Evolutionary conservation across 352 stramenopile species (phyloP), one percentile per base, ranked within the genome.

Genomic region (Nothophytophthora sp.): DNA sequence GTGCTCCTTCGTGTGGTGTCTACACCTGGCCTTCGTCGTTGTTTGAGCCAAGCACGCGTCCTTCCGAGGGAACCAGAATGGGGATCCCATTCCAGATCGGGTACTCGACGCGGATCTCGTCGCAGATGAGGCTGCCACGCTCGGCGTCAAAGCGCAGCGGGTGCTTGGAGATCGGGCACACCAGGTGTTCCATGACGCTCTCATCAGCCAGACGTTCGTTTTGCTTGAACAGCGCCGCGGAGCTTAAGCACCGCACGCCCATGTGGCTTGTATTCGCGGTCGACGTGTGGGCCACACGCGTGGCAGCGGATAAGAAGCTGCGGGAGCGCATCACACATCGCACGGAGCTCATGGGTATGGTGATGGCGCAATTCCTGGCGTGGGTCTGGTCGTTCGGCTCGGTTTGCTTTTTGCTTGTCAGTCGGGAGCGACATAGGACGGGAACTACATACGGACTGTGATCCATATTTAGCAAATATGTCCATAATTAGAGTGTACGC

Each of bases 161-260:
- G 50, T 63, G 81, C 77, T 93, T 95, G 69, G 85, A 95, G 47
- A 95, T 88, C 5, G 85, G 85, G 50, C 82, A 92, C 43, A 93
- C 82, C 25, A 95, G 66, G 50, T 92, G 82, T 39, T 90, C 62
- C 63, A 95, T 57, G 27, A 95, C 57, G 56, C 61, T 74, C 65
- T 88, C 83, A 49, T 93, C 80, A 9, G 61, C 34, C 16, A 91
- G 63, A 15, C 43, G 55, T 8, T 64, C 60, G 4, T 36, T 39
- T 8, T 30, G 33, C 15, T 73, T 37, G 32, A 73, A 73, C 13
- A 29, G 50, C 35, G 54, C 15, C 13, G 15, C 22, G 5, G 37
- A 41, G 19, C 48, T 60, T 36, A 57, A 52, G 22, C 28, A 25
- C 8, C 48, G 25, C 34, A 42, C 32, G 1, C 16, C 12, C 22